These are phyloP conservation scores for Coniferiporia weirii DNA, from an alignment of 1,284 basidiomycete genomes.

Conservation along the genomic window DNA sequence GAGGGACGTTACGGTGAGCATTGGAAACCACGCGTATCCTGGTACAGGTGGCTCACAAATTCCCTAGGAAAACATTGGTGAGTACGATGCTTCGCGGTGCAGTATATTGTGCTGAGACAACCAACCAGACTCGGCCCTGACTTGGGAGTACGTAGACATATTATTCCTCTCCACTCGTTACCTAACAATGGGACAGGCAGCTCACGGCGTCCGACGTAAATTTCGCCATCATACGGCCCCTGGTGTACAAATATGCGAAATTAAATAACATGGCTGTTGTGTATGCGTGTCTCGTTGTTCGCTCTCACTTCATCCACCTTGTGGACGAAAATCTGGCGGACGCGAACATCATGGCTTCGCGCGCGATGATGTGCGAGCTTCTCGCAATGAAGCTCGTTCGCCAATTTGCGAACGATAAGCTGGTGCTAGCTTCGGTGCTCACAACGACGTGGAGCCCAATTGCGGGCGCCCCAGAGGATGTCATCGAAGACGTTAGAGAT, in stretches of 20 bases:
- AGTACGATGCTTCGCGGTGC: conserved; percentile 22
- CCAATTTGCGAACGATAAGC: conserved; percentile 65
- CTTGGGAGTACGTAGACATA: conserved; percentile 65
- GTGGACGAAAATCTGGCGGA: conserved; percentile 68
- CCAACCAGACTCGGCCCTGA: conserved; percentile 63
- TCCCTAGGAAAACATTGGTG: conserved; percentile 50
- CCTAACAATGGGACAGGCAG: conserved; percentile 43
- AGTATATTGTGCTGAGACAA: conserved; percentile 18
- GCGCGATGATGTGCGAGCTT: conserved; percentile 78
- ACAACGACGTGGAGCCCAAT: conserved; percentile 79
- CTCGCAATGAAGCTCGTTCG: conserved; percentile 81
- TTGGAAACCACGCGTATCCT: conserved; percentile 5
- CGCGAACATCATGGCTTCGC: conserved; percentile 61
- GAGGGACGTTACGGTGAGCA: conserved; percentile 60
- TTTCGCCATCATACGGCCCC: conserved; percentile 74
- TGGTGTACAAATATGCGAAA: conserved; percentile 74
- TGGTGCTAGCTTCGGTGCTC: conserved; percentile 69
- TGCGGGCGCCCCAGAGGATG: conserved; percentile 65
- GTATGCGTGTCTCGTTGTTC: conserved; percentile 68
- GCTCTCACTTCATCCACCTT: conserved; percentile 47
- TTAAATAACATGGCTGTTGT: conserved; percentile 68
- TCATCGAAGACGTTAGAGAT: conserved; percentile 58
- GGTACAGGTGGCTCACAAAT: conserved; percentile 20
- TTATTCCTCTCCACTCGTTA: background rate
- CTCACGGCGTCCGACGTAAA: conserved; percentile 81